Conservation (phyloP, 139 green algal species). For the Volvox africanus region DNA sequence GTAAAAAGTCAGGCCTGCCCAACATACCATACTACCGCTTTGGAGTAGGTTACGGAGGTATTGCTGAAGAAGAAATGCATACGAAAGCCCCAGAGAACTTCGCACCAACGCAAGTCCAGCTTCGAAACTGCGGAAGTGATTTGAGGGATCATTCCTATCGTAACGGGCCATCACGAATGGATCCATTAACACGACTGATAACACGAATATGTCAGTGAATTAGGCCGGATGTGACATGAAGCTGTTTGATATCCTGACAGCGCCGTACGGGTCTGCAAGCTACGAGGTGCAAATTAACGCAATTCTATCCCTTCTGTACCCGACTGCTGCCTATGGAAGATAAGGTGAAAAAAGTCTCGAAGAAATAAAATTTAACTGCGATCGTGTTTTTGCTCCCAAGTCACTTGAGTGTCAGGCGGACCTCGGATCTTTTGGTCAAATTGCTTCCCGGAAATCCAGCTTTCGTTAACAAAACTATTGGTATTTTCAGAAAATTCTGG, state of each 20-base stretch:
- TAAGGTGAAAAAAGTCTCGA: background rate
- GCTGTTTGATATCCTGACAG: background rate
- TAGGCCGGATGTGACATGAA: background rate
- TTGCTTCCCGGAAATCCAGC: too few species aligned
- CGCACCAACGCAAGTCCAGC: constrained; percentile 12
- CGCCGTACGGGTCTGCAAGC: background rate
- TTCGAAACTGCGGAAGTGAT: background rate
- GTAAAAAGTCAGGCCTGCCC: too few species aligned
- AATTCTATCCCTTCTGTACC: too few species aligned
- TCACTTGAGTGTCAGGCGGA: too few species aligned
- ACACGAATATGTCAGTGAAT: too few species aligned
- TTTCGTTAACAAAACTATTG: too few species aligned
- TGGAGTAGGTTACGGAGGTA: constrained; percentile 13
- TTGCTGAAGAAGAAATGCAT: constrained; percentile 36
- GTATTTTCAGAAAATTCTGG: too few species aligned
- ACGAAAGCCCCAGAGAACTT: constrained; percentile 19
- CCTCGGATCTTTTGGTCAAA: too few species aligned
- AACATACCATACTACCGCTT: background rate
- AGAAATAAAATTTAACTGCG: too few species aligned
- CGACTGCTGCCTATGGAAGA: background rate
- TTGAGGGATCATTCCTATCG: background rate
- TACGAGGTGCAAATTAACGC: background rate
- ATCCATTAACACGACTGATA: too few species aligned
- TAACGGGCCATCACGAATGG: background rate
- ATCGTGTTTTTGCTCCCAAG: too few species aligned